Conservation (phyloP, 2,329 filamentous ascomycete species). For the Cladophialophora chaetospira region DNA sequence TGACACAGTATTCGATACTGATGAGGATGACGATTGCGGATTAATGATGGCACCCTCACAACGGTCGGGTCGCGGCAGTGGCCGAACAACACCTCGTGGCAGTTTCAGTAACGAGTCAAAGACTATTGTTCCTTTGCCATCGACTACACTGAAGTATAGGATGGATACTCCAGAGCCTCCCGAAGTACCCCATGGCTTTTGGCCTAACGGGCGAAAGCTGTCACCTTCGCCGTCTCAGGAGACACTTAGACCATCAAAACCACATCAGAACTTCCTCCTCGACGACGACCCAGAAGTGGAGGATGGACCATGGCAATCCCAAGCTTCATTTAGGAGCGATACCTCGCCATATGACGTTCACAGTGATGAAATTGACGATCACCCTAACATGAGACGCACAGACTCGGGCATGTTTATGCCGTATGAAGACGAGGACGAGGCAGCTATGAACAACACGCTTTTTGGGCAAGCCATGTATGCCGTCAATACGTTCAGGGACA, state of each 20-base stretch:
- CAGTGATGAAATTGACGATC: conserved; percentile 57
- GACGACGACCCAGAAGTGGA: conserved; percentile 60
- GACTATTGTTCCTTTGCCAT: conserved; percentile 84
- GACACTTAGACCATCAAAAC: conserved; percentile 71
- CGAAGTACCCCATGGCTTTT: conserved; percentile 42
- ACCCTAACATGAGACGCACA: conserved; percentile 70
- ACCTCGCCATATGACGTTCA: conserved; percentile 37
- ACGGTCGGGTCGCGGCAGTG: conserved; percentile 53
- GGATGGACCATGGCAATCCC: conserved; percentile 50
- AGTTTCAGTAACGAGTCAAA: conserved; percentile 68
- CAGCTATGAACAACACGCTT: conserved; percentile 61
- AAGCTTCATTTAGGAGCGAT: conserved; percentile 21
- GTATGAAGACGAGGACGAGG: conserved; percentile 65
- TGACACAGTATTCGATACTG: conserved; percentile 43
- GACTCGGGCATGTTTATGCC: conserved; percentile 91
- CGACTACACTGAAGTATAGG: conserved; percentile 82
- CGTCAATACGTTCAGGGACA: conserved; percentile 65
- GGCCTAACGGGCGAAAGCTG: conserved; percentile 46
- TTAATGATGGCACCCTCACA: conserved; percentile 77
- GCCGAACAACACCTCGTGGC: conserved; percentile 56
- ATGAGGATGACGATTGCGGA: conserved; percentile 69
- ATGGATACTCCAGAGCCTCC: conserved; percentile 70
- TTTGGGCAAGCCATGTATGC: conserved; percentile 81
- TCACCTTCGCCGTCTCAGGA: conserved; percentile 81
- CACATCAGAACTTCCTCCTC: conserved; percentile 66